Evolutionary conservation across 495 filamentous ascomycete genomes (phyloP).

Genomic region (Penicillium riverlandense): DNA sequence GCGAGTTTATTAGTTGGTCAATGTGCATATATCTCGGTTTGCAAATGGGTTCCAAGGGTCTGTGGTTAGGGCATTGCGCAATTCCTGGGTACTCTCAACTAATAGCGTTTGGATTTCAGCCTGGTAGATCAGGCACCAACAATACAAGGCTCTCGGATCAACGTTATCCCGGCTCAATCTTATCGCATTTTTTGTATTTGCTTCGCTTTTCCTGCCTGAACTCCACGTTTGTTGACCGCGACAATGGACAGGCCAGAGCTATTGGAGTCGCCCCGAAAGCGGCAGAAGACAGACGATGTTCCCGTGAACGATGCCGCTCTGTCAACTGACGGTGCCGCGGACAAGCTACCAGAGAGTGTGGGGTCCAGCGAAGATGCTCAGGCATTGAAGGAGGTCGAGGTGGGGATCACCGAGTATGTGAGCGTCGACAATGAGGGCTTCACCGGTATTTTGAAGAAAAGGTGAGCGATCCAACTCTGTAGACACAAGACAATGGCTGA

Average conservation of each 20-base stretch:
- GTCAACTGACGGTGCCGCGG: constrained; percentile 6
- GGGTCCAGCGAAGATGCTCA: constrained; percentile 19
- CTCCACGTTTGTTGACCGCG: no score
- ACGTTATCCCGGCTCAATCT: no score
- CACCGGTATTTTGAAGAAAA: constrained; percentile 50
- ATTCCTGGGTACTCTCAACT: no score
- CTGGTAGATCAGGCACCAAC: no score
- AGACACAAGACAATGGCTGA: neutral
- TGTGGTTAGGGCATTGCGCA: no score
- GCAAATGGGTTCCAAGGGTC: no score
- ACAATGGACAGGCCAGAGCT: constrained; percentile 34
- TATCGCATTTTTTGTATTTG: no score
- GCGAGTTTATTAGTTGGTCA: no score
- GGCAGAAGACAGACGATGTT: constrained; percentile 31
- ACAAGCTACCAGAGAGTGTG: constrained; percentile 5
- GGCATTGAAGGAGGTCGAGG: constrained; percentile 37
- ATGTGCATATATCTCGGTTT: no score
- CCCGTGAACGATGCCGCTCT: constrained; percentile 8
- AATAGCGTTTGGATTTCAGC: no score
- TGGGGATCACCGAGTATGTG: constrained; percentile 52
- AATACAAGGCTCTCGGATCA: no score
- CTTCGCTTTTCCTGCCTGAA: no score
- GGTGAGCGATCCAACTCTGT: constrained; percentile 25
- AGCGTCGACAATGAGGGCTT: constrained; percentile 43
- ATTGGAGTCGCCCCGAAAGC: constrained; percentile 37